phyloP scores from a whole-genome alignment of 163 green algal species.

The Trebouxia gelatinosa region DNA sequence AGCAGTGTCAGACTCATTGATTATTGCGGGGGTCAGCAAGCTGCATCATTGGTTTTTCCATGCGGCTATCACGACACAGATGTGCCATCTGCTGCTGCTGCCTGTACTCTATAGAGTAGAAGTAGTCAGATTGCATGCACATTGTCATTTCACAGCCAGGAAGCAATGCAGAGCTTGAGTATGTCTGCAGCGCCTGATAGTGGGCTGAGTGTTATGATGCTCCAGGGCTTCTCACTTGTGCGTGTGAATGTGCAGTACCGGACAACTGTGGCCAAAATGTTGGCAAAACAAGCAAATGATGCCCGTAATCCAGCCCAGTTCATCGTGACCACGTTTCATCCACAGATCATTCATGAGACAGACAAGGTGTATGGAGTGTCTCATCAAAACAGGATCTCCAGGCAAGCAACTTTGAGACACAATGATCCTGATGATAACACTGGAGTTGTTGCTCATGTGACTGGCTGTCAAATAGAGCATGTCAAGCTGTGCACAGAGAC shows the following conservation, averaged over 20 bases:
- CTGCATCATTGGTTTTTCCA: too few relatives aligned
- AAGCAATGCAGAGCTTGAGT: too few relatives aligned
- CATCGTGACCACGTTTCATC: slow-evolving; percentile 97
- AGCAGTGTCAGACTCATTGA: too few relatives aligned
- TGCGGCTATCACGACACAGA: too few relatives aligned
- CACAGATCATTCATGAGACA: slow-evolving; percentile 79
- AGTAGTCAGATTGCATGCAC: too few relatives aligned
- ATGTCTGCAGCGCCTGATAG: too few relatives aligned
- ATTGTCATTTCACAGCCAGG: too few relatives aligned
- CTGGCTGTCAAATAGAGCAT: not conserved
- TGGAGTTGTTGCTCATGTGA: not conserved
- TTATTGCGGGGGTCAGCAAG: too few relatives aligned
- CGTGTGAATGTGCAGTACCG: slow-evolving; percentile 48
- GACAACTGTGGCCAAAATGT: slow-evolving; percentile 80
- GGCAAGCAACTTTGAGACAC: not conserved
- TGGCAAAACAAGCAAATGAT: slow-evolving; percentile 74
- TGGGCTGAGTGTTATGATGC: too few relatives aligned
- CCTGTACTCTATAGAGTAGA: too few relatives aligned
- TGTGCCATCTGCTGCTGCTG: too few relatives aligned
- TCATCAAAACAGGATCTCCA: slow-evolving; percentile 82
- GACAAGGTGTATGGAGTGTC: slow-evolving; percentile 89
- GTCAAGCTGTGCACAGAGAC: not conserved
- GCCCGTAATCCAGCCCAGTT: slow-evolving; percentile 86
- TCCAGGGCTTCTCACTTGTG: not conserved
- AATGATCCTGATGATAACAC: too few relatives aligned